Evolutionary conservation across 192 early-diverging fungal species (phyloP).

Genomic region (Mortierella alpina): DNA sequence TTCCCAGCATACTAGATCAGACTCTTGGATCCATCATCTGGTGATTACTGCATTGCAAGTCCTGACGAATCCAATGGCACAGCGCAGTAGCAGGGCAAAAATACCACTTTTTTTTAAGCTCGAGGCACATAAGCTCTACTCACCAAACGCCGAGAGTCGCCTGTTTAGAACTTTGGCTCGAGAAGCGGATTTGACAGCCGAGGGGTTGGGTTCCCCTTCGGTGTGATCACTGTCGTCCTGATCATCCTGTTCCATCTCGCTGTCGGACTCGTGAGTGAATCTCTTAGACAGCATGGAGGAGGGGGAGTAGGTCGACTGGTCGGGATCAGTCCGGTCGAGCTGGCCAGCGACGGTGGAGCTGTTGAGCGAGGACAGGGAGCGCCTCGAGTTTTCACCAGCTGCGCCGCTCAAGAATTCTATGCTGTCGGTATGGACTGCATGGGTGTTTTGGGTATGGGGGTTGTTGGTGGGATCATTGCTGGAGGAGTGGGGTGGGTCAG

Average conservation of each 20-base stretch:
- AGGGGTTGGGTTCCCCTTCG: conserved; percentile 29
- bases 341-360: neutral
- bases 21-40: no score
- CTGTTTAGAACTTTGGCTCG: conserved; percentile 13
- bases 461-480: conserved; percentile 16
- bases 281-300: conserved; percentile 25
- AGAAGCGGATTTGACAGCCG: conserved; percentile 6
- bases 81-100: neutral
- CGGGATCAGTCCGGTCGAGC: neutral
- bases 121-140: neutral
- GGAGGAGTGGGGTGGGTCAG: conserved; percentile 13
- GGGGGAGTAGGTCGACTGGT: conserved; percentile 8
- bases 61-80: no score
- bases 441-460: conserved; percentile 3
- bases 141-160: conserved; percentile 23
- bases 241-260: conserved; percentile 14
- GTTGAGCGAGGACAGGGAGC: neutral
- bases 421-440: neutral
- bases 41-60: no score
- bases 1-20: no score
- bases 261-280: conserved; percentile 40
- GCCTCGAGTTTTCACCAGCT: neutral
- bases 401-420: neutral
- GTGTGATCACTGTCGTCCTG: conserved; percentile 53
- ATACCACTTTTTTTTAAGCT: no score